phyloP scores from a whole-genome alignment of 371 early-diverging fungal genomes.

The Mortierella polycephala region DNA sequence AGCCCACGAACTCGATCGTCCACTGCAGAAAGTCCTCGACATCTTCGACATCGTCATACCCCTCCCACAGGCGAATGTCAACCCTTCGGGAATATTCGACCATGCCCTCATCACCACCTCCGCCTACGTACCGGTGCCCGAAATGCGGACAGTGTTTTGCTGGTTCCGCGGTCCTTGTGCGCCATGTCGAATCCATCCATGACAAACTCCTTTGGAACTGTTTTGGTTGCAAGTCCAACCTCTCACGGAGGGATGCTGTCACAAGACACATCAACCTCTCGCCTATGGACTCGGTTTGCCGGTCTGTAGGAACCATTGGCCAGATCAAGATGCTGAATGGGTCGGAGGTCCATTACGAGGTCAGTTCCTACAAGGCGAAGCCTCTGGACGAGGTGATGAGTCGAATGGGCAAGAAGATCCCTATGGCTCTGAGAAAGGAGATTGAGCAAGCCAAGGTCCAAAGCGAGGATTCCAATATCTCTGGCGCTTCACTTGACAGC shows the following conservation, averaged over 20 bases:
- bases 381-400: constrained; percentile 41
- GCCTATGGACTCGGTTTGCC: constrained; percentile 47
- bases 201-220: constrained; percentile 49
- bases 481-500: neutral
- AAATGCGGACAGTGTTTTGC: constrained; percentile 38
- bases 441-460: constrained; percentile 25
- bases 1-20: constrained; percentile 12
- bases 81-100: constrained; percentile 25
- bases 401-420: constrained; percentile 40
- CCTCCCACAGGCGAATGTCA: constrained; percentile 33
- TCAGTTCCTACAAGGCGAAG: constrained; percentile 38
- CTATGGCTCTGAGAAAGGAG: constrained; percentile 10
- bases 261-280: constrained; percentile 49
- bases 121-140: constrained; percentile 32
- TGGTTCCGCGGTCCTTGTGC: constrained; percentile 39
- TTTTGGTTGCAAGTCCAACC: constrained; percentile 44
- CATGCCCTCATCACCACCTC: neutral
- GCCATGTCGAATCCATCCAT: constrained; percentile 51
- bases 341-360: constrained; percentile 30
- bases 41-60: constrained; percentile 34
- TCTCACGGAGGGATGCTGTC: constrained; percentile 46
- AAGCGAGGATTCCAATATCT: neutral
- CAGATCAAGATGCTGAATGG: constrained; percentile 46
- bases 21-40: constrained; percentile 38
- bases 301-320: constrained; percentile 41